phyloP scores from a whole-genome alignment of 108 stramenopile species.

The Aureococcus anophagefferens region DNA sequence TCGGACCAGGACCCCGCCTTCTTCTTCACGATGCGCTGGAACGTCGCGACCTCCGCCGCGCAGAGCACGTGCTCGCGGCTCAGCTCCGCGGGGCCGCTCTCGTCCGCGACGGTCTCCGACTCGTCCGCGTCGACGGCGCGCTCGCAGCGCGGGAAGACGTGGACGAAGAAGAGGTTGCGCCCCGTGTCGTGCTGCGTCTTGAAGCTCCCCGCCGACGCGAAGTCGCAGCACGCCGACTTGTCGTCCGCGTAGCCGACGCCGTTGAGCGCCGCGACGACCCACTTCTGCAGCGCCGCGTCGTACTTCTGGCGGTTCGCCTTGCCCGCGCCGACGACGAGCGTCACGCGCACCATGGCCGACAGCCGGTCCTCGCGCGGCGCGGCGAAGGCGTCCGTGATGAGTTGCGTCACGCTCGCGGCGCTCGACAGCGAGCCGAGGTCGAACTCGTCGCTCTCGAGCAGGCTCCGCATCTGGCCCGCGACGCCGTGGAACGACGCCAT shows the following conservation, averaged over 20 bases:
- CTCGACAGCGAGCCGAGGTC: not conserved
- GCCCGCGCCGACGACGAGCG: conserved; percentile 74
- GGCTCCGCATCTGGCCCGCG: not conserved
- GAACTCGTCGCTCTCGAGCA: not conserved
- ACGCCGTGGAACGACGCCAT: not conserved
- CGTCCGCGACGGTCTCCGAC: conserved; percentile 9
- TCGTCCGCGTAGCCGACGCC: conserved; percentile 77
- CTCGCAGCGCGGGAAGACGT: conserved; percentile 70
- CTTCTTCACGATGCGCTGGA: conserved; percentile 47
- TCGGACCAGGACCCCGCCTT: conserved; percentile 69
- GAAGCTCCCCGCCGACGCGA: conserved; percentile 71
- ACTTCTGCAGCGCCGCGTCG: conserved; percentile 68
- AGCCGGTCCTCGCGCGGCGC: conserved; percentile 8
- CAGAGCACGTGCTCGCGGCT: conserved; percentile 50
- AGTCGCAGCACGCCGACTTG: conserved; percentile 63
- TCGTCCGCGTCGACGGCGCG: not conserved
- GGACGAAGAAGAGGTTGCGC: conserved; percentile 82
- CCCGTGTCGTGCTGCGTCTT: conserved; percentile 92
- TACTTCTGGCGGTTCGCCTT: conserved; percentile 73
- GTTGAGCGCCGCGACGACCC: conserved; percentile 60
- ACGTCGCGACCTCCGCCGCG: conserved; percentile 48
- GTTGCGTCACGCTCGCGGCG: not conserved
- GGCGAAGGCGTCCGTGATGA: not conserved
- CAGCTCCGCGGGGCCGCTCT: conserved; percentile 21
- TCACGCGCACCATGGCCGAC: conserved; percentile 63